Percentiles rank a stretch among this genome's conserved stretches.
These are phyloP conservation scores for Aspergillus saccharolyticus DNA, from an alignment of 495 filamentous ascomycete genomes.

Conservation along the genomic window DNA sequence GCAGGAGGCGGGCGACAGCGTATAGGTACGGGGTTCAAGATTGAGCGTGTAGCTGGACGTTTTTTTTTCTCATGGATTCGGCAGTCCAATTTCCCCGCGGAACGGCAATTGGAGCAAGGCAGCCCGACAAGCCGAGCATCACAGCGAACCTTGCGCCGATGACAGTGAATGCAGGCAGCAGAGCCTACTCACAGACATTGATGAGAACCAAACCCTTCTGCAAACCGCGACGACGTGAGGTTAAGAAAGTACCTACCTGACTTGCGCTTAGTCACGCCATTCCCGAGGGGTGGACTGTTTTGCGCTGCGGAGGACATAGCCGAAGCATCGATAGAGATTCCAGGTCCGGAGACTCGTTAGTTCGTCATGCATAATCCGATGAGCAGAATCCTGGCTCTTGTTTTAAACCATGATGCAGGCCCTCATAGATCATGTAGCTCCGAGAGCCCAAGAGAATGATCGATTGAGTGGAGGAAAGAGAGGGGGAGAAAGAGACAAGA, in stretches of 20 bases:
- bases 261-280: slow-evolving; percentile 30
- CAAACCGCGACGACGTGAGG: background rate
- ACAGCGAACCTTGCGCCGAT: slow-evolving; percentile 47
- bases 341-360: slow-evolving; percentile 17
- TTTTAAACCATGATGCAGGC: slow-evolving; percentile 8
- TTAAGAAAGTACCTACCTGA: slow-evolving; percentile 16
- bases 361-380: slow-evolving; percentile 12
- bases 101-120: slow-evolving; percentile 44
- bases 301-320: slow-evolving; percentile 28
- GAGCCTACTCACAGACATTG: slow-evolving; percentile 24
- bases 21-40: slow-evolving; percentile 47
- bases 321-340: slow-evolving; percentile 22
- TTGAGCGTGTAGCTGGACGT: slow-evolving; percentile 40
- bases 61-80: slow-evolving; percentile 49
- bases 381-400: background rate
- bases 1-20: slow-evolving; percentile 38
- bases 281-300: slow-evolving; percentile 16
- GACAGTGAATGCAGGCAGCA: slow-evolving; percentile 44
- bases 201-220: background rate
- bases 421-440: too few species aligned
- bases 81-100: slow-evolving; percentile 42
- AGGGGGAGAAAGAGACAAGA: background rate
- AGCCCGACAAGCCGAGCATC: slow-evolving; percentile 42
- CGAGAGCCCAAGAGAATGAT: background rate
- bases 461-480: background rate